These are phyloP conservation scores for Hymenochaete sp. DNA, from an alignment of 1,284 basidiomycete species.

Conservation along the genomic window DNA sequence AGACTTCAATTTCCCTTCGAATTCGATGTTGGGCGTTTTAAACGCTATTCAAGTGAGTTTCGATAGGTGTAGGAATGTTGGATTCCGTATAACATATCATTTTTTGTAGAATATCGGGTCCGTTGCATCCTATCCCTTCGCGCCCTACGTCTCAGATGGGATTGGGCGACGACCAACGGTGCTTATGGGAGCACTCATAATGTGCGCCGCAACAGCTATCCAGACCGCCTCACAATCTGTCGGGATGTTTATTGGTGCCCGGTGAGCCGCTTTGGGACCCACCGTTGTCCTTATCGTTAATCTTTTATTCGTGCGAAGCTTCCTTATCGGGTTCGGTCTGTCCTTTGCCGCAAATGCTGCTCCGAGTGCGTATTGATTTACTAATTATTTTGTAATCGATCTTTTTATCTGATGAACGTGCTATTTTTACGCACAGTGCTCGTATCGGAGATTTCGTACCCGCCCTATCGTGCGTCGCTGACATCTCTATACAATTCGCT, in stretches of 20 bases:
- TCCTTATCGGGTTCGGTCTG: conserved; percentile 46
- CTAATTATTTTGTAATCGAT: conserved; percentile 1
- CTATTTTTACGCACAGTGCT: conserved; percentile 61
- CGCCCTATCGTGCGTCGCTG: conserved; percentile 41
- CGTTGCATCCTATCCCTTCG: conserved; percentile 25
- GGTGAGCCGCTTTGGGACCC: conserved; percentile 26
- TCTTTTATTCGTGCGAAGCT: conserved; percentile 26
- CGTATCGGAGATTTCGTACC: conserved; percentile 48
- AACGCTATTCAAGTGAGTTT: conserved; percentile 32
- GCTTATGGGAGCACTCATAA: conserved; percentile 25
- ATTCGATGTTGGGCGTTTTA: conserved; percentile 25
- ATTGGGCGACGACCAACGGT: conserved; percentile 25
- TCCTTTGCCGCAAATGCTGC: conserved; percentile 43
- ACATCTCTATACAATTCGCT: conserved; percentile 50
- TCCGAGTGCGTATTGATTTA: conserved; percentile 25
- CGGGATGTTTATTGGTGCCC: conserved; percentile 27
- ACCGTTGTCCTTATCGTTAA: not conserved
- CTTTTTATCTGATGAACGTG: conserved; percentile 31
- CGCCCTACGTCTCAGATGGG: conserved; percentile 25
- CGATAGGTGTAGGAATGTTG: not conserved
- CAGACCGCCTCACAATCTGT: conserved; percentile 27
- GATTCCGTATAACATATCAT: not conserved
- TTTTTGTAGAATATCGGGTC: conserved; percentile 10
- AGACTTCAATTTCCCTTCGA: conserved; percentile 28
- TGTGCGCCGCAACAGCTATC: conserved; percentile 23